Percentiles rank a stretch among this genome's conserved stretches.
Evolutionary conservation across 2,329 filamentous ascomycete genomes (phyloP).

Genomic region (Microsporum canis): DNA sequence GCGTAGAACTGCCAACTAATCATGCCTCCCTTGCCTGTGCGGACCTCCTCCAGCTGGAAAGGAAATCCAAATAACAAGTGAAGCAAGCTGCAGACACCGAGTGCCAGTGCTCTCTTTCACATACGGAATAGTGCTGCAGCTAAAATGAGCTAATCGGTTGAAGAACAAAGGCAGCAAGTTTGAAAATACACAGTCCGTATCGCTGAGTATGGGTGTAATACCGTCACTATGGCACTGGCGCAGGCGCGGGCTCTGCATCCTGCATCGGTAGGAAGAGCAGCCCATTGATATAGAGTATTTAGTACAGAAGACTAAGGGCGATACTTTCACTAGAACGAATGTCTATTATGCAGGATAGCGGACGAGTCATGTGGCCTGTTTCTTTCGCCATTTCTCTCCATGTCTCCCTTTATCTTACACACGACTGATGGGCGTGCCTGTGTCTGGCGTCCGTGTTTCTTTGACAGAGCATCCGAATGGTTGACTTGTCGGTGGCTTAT

Average conservation of each 20-base stretch:
- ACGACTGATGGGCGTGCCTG: background rate
- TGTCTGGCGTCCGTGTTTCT: background rate
- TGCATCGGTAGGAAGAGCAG: background rate
- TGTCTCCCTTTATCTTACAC: background rate
- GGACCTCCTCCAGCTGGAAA: background rate
- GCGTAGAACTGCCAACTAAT: background rate
- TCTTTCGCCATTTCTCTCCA: background rate
- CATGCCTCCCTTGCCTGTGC: background rate
- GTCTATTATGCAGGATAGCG: background rate
- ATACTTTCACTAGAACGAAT: background rate
- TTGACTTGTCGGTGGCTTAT: background rate
- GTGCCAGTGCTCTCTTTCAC: background rate
- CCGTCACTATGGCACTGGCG: background rate
- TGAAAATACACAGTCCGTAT: background rate
- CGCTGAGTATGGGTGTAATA: background rate
- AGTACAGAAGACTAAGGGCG: background rate
- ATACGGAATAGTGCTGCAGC: background rate
- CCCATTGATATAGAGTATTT: background rate
- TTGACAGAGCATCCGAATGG: conserved; percentile 1
- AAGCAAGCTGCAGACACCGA: background rate
- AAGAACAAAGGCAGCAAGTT: background rate
- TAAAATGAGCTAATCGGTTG: background rate
- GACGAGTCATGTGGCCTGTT: background rate
- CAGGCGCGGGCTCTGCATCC: background rate
- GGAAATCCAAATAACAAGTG: background rate